A percentile compares a stretch with the other conserved stretches of the same genome.
These are phyloP conservation scores for Euphrasia arctica DNA, from an alignment of 305 asterid genomes.

Conservation along the genomic window DNA sequence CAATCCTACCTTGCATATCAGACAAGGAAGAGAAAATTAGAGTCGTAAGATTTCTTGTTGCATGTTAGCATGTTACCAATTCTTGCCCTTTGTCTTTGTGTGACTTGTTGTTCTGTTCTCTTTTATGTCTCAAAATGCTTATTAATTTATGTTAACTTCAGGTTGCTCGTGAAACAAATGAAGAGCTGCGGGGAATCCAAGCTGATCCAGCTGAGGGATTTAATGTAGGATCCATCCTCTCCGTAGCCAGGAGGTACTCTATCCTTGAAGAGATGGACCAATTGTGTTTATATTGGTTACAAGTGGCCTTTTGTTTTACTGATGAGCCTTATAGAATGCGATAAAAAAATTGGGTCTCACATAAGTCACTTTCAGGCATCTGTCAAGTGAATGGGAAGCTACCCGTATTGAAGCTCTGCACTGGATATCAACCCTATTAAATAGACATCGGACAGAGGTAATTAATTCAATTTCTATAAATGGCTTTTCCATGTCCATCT, in stretches of 20 bases:
- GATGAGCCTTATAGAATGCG: neutral
- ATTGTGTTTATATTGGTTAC: constrained; percentile 20
- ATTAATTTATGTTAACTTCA: constrained; percentile 29
- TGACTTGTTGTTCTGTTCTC: neutral
- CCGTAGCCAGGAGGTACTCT: constrained; percentile 79
- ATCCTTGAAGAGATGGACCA: constrained; percentile 9
- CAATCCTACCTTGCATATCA: constrained; percentile 95
- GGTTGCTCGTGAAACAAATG: constrained; percentile 99
- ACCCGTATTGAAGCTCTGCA: constrained; percentile 95
- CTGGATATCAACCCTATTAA: constrained; percentile 82
- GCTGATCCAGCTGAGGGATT: constrained; percentile 91
- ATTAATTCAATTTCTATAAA: constrained; percentile 16
- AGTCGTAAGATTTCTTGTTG: constrained; percentile 60
- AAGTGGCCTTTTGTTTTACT: neutral
- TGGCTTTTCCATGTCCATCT: constrained; percentile 11
- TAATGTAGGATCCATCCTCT: constrained; percentile 84
- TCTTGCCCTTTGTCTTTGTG: constrained; percentile 18
- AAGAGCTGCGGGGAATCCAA: constrained; percentile 84
- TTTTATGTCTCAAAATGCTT: constrained; percentile 28
- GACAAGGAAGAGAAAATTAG: constrained; percentile 98
- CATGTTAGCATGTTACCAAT: constrained; percentile 23
- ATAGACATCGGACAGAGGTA: constrained; percentile 75
- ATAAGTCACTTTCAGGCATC: constrained; percentile 47
- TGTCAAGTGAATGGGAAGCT: constrained; percentile 94
- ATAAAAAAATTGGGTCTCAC: no score